Evolutionary conservation across 192 early-diverging fungal genomes (phyloP).

Genomic region (Rhizophagus clarus): DNA sequence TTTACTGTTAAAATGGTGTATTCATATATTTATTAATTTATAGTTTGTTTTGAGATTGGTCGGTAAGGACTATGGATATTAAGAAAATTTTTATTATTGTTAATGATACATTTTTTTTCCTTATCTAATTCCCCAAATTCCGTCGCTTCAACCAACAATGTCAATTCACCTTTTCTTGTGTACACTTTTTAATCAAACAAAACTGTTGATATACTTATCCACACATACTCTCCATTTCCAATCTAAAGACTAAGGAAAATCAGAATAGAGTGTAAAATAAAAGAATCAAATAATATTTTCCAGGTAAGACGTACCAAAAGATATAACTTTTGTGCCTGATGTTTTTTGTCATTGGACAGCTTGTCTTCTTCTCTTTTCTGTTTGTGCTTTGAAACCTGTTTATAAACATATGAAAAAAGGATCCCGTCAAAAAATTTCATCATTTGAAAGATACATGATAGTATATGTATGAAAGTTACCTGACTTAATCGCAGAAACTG

Average conservation of each 20-base stretch:
- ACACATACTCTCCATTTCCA: background rate
- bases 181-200: background rate
- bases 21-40: no score
- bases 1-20: no score
- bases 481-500: conserved; percentile 95
- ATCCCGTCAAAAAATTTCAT: background rate
- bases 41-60: no score
- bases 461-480: conserved; percentile 35
- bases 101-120: background rate
- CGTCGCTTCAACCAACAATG: background rate
- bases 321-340: background rate
- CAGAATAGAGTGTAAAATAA: background rate
- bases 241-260: background rate
- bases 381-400: background rate
- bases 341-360: background rate
- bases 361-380: background rate
- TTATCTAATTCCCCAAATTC: background rate
- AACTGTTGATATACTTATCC: background rate
- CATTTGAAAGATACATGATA: background rate
- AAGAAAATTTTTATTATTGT: no score
- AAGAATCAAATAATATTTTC: background rate
- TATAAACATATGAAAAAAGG: background rate
- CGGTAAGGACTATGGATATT: no score
- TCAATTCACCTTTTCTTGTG: background rate
- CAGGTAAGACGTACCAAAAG: background rate